These are phyloP conservation scores for Anthoceros angustus DNA, from an alignment of 225 moss, liverwort and hornwort genomes.

Conservation along the genomic window DNA sequence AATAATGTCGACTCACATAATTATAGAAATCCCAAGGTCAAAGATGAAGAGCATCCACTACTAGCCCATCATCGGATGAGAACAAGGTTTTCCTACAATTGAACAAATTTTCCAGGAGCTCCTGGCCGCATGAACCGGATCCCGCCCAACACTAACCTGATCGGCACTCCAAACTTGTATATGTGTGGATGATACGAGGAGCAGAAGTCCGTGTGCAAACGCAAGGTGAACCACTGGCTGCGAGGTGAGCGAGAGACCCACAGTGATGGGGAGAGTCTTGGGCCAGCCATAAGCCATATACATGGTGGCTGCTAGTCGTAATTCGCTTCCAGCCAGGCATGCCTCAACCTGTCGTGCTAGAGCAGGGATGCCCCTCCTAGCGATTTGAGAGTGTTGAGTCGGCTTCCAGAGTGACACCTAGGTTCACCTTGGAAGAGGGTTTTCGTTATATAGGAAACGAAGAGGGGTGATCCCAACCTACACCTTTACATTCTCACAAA, in stretches of 20 bases:
- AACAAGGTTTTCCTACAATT: not conserved
- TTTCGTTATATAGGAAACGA: no score
- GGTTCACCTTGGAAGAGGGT: no score
- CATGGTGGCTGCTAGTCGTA: constrained; percentile 32
- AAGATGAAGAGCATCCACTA: not conserved
- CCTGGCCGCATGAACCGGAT: not conserved
- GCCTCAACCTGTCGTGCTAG: no score
- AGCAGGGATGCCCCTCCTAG: no score
- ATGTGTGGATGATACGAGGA: constrained; percentile 69
- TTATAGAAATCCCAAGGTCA: no score
- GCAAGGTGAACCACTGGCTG: constrained; percentile 81
- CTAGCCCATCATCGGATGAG: not conserved
- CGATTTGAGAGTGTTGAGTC: no score
- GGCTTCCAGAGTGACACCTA: no score
- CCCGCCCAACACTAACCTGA: constrained; percentile 35
- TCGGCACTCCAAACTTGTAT: constrained; percentile 87
- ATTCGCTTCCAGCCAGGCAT: no score
- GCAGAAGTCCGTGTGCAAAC: constrained; percentile 49
- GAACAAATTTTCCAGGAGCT: not conserved
- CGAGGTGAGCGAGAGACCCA: constrained; percentile 52
- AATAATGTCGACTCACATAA: not conserved
- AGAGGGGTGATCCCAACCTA: no score
- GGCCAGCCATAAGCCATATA: constrained; percentile 99
- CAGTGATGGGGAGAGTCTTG: constrained; percentile 81
- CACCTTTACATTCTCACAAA: no score